Evolutionary conservation across 179 eudicot genomes (phyloP), one percentile per base, ranked within the genome.

Genomic region (Beta lomatogona): DNA sequence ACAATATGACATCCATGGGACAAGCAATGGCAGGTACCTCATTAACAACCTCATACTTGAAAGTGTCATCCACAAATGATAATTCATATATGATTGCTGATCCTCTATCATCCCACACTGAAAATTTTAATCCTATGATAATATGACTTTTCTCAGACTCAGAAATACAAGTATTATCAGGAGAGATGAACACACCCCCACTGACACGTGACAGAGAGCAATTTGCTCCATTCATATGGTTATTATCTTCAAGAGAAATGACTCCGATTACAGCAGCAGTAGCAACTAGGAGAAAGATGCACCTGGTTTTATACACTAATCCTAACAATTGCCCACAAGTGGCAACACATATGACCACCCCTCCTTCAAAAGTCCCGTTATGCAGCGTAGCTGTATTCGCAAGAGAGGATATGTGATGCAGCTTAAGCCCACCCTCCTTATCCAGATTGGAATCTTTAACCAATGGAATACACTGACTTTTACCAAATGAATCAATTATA

Each of bases 41-140:
- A 71, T 66, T 86, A 61, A 89, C 52, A 79, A 84, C 79, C 80
- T 87, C 82, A 77, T 76, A 93, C 72, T 83, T 88, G 83, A 93
- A 93, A 46, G 79, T 81, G 31, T 69, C 77, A 69, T 86, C 87
- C 74, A 87, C 82, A 88, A 84, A 91, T 71, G 93, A 89, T 80
- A 94, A 80, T 75, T 77, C 81, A 82, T 91, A 96, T 73, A 93
- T 78, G 81, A 85, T 78, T 15, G 91, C 87, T 60, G 77, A 86
- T 63, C 98, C 99, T 81, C 81, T 89, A 81, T 85, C 86, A 87
- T 91, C 91, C 99, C 99, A 96, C 28, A 89, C 87, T 78, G 80
- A 86, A 81, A 96, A 87, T 70, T 82, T 82, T 63, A 88, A 80
- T 46, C 80, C 88, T 79, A 85, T 69, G 64, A 59, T 69, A 81